Percentiles rank a stretch among this genome's conserved stretches.
Evolutionary conservation across 75 land plant genomes (phyloP).

Genomic region (Larix kaempferi): DNA sequence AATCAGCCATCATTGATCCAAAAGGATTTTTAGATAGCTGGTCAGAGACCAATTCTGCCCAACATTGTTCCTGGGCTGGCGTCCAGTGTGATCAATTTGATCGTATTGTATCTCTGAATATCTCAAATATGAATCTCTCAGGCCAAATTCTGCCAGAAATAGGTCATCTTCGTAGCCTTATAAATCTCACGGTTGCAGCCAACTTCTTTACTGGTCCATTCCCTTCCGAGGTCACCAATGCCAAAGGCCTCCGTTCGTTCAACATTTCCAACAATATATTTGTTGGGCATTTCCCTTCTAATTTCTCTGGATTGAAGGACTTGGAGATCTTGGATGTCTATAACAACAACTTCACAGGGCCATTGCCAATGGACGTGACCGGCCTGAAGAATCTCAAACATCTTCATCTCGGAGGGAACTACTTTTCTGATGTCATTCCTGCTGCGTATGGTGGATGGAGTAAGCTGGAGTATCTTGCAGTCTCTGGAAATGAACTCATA

Average conservation of each 20-base stretch:
- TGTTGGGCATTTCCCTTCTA: conserved; percentile 11
- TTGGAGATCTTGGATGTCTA: conserved; percentile 26
- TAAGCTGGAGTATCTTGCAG: conserved; percentile 14
- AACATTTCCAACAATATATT: conserved; percentile 48
- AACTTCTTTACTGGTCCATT: conserved; percentile 28
- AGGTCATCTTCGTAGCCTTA: conserved; percentile 32
- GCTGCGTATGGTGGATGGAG: conserved; percentile 6
- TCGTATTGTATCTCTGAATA: conserved; percentile 28
- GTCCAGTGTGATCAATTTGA: conserved; percentile 13
- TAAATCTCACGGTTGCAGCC: conserved; percentile 24
- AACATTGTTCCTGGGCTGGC: conserved; percentile 30
- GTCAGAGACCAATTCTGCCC: not conserved
- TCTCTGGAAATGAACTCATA: conserved; percentile 14
- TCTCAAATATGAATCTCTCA: conserved; percentile 29
- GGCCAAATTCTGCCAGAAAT: conserved; percentile 24
- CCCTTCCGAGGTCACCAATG: conserved; percentile 32
- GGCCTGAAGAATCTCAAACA: conserved; percentile 16
- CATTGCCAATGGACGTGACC: conserved; percentile 15
- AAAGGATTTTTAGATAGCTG: conserved; percentile 13
- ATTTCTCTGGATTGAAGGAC: not conserved
- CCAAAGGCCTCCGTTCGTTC: conserved; percentile 15
- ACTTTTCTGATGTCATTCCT: conserved; percentile 21
- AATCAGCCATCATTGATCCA: conserved; percentile 22
- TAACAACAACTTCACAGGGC: conserved; percentile 30
- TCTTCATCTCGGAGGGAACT: conserved; percentile 37